These are phyloP conservation scores for Gossypium australe DNA, from an alignment of 345 rosid genomes.

Conservation along the genomic window DNA sequence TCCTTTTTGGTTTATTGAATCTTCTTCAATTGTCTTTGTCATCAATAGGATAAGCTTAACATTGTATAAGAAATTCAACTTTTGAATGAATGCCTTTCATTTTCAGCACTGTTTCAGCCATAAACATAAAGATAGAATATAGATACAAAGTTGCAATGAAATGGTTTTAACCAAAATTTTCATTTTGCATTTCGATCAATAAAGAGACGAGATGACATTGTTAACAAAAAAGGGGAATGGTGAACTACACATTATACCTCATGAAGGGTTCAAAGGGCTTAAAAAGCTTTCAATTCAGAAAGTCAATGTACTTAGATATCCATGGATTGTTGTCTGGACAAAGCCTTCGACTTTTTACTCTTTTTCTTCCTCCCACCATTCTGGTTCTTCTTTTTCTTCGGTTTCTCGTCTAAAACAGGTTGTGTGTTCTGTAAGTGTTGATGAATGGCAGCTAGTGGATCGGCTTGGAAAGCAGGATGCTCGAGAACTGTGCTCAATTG, in stretches of 20 bases:
- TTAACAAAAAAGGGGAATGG: neutral
- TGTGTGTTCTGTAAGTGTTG: slow-evolving; percentile 39
- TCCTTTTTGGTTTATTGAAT: slow-evolving; percentile 17
- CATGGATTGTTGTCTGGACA: slow-evolving; percentile 35
- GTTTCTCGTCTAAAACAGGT: slow-evolving; percentile 52
- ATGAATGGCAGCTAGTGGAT: slow-evolving; percentile 73
- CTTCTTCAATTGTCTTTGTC: neutral
- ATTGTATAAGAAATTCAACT: neutral
- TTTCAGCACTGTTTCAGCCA: neutral
- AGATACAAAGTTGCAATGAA: neutral
- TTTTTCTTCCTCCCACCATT: slow-evolving; percentile 53
- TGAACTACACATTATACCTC: neutral
- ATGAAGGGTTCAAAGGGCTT: neutral
- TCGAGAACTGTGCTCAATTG: slow-evolving; percentile 57
- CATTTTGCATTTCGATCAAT: neutral
- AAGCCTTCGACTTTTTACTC: slow-evolving; percentile 30
- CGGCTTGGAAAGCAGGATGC: slow-evolving; percentile 62
- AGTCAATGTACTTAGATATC: slow-evolving; percentile 10
- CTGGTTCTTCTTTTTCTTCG: slow-evolving; percentile 43
- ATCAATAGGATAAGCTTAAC: neutral
- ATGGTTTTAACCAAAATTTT: neutral
- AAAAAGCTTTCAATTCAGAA: neutral
- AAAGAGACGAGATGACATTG: neutral
- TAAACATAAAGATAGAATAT: neutral
- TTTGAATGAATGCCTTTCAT: neutral